Evolutionary conservation across 306 rosid genomes (phyloP), one percentile per base, ranked within the genome.

Genomic region (Castanea mollissima): DNA sequence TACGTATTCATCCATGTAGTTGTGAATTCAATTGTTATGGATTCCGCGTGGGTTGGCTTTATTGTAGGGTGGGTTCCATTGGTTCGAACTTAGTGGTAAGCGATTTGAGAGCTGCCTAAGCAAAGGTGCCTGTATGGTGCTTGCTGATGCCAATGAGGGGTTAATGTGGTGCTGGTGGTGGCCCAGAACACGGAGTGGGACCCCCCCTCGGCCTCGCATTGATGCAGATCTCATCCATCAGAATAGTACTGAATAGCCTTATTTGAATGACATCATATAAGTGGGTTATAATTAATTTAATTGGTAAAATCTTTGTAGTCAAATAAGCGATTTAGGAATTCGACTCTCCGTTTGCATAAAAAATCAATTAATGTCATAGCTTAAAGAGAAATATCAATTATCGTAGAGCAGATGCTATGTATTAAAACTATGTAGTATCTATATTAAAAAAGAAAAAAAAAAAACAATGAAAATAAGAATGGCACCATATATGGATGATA

Each of bases 211-310:
- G 69, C 38, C 46, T 72, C 77, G 67, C 73, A 20, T 51, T 59
- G 55, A 59, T 52, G 78, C 86, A 80, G 72, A 81, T 74, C 77
- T 75, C 63, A 68, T 87, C 83, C 85, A 51, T 44, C 58, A 12
- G 32, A 64, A 64, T 25, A 56, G 69, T 69, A 5, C 16, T 49
- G 16, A 49, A 11, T 41, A 41, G 12, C 46, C 46, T 41, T 41
- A 2, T 41, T 41, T 41, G 46, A 41, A 41, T 8, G 11, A 41
- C 12, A 41, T 2, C 0, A 41, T 41, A 41, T 8, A 41, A 41
- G 3, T 0, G 46, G 46, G 3, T 8, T 41, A 2, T 3, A 0
- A 2, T 41, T 41, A 41, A 41, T 41, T 41, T 41, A 41, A 41
- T 41, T 41, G 12, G 3, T 0, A 8, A 41, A 41, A 41, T 41